Conservation (phyloP, 2,329 filamentous ascomycete species). For the Gremmenia infestans region DNA sequence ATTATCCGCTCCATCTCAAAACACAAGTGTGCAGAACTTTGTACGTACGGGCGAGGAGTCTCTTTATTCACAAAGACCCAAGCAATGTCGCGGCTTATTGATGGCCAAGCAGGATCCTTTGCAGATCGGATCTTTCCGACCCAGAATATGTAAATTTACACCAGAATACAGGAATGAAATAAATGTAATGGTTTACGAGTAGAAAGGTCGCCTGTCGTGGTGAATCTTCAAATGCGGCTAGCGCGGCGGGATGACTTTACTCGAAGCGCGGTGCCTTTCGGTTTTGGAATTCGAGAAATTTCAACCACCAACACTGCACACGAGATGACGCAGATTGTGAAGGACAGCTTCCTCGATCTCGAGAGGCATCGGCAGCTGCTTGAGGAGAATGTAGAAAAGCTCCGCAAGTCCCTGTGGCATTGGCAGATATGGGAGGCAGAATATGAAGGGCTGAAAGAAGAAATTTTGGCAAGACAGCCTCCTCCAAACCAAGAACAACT, state of each 20-base stretch:
- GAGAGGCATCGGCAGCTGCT: slow-evolving; percentile 72
- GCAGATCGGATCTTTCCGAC: too few relatives aligned
- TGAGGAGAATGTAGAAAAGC: slow-evolving; percentile 68
- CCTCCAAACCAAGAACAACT: slow-evolving; percentile 43
- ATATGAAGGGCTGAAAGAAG: slow-evolving; percentile 84
- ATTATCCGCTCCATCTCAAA: too few relatives aligned
- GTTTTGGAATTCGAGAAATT: background rate
- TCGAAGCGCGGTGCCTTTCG: background rate
- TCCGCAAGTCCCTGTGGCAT: slow-evolving; percentile 72
- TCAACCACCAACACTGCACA: background rate
- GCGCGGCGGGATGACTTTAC: background rate
- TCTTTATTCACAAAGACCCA: too few relatives aligned
- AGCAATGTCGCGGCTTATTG: too few relatives aligned
- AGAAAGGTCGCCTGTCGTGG: too few relatives aligned
- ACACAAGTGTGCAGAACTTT: too few relatives aligned
- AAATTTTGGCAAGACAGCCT: slow-evolving; percentile 50
- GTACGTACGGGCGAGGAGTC: too few relatives aligned
- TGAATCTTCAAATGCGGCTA: background rate
- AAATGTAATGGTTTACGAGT: too few relatives aligned
- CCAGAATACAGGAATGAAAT: too few relatives aligned
- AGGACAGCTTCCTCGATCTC: slow-evolving; percentile 53
- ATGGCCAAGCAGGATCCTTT: too few relatives aligned
- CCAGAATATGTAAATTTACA: too few relatives aligned
- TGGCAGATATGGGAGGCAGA: slow-evolving; percentile 91
- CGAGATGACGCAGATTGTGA: slow-evolving; percentile 25